Evolutionary conservation across 169 alveolate genomes (phyloP), one percentile per base, ranked within the genome.

Genomic region (Cyclospora cayetanensis): DNA sequence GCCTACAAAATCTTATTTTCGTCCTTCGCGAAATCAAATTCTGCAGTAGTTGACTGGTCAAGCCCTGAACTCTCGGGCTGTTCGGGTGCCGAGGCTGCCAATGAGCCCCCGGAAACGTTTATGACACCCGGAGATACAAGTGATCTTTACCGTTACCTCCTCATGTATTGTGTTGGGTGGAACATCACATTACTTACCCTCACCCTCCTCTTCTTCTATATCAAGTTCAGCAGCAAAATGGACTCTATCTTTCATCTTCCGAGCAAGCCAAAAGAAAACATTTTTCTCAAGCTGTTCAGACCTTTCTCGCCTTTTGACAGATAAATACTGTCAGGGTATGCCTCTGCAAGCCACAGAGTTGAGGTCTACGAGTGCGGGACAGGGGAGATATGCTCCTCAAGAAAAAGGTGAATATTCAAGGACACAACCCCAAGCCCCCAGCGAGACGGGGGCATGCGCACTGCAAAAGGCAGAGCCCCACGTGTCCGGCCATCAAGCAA

Each of bases 131-230:
- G 22, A 11, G 89, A 52, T 4, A 52, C 9, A 34, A 79, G 89
- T 52, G 89, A 79, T 35, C 50, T 79, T n/a, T 79, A 79, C 35
- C 70, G 74, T 15, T 79, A 79, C 46, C 50, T 79, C 52, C 25
- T 25, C 52, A 79, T 52, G 76, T 79, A 79, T 63, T 46, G 43
- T 37, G 50, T 79, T 27, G 74, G 89, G 31, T 79, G 89, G 89
- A 31, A 43, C 42, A 63, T 79, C 12, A 63, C 74, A 5, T 22
- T 52, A 4, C 55, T 79, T 31, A 52, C 74, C 9, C 42, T 79
- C 5, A 52, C 15, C 22, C 18, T 52, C 31, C 18, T 65, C 41
- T 60, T 84, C 80, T 41, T 31, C 82, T 84, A 63, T 31, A 31
- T 41, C 42, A 84, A 55, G 39, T 2, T 2, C 41, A 55, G 82